phyloP scores from a whole-genome alignment of 192 early-diverging fungal genomes.

The Linderina pennispora region DNA sequence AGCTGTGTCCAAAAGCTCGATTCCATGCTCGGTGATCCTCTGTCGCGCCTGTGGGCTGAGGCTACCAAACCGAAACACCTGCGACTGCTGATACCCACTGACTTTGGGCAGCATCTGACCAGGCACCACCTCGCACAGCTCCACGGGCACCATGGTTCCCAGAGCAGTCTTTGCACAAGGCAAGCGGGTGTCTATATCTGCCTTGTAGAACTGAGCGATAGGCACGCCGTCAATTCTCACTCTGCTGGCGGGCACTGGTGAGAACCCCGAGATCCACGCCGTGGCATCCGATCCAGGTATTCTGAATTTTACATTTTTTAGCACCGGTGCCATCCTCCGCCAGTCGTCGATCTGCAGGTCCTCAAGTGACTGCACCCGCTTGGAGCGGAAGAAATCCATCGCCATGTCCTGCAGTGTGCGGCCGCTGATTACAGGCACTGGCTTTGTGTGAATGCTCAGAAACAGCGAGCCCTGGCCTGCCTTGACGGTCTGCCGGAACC shows the following conservation, averaged over 20 bases:
- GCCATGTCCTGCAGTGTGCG: constrained; percentile 4
- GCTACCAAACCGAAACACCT: constrained; percentile 1
- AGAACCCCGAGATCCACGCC: not conserved
- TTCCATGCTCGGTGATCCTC: not conserved
- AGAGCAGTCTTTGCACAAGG: constrained; percentile 9
- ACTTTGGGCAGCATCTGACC: not conserved
- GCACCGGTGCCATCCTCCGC: constrained; percentile 3
- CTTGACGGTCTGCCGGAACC: constrained; percentile 15
- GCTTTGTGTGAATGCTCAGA: constrained; percentile 4
- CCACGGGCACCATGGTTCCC: constrained; percentile 4
- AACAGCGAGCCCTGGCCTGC: constrained; percentile 1
- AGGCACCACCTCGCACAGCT: constrained; percentile 1
- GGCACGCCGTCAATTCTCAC: constrained; percentile 1
- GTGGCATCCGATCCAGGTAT: too few relatives aligned
- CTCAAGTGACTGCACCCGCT: not conserved
- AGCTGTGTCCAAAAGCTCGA: not conserved
- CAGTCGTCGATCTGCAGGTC: constrained; percentile 2
- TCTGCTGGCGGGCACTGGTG: not conserved
- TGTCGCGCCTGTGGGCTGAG: not conserved
- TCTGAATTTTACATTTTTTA: too few relatives aligned
- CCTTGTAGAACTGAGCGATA: constrained; percentile 5
- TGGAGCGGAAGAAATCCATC: constrained; percentile 1
- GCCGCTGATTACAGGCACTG: constrained; percentile 6
- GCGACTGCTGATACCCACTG: not conserved
- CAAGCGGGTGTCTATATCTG: not conserved